Evolutionary conservation across 192 early-diverging fungal genomes (phyloP).

Genomic region (Backusella psychrophila): DNA sequence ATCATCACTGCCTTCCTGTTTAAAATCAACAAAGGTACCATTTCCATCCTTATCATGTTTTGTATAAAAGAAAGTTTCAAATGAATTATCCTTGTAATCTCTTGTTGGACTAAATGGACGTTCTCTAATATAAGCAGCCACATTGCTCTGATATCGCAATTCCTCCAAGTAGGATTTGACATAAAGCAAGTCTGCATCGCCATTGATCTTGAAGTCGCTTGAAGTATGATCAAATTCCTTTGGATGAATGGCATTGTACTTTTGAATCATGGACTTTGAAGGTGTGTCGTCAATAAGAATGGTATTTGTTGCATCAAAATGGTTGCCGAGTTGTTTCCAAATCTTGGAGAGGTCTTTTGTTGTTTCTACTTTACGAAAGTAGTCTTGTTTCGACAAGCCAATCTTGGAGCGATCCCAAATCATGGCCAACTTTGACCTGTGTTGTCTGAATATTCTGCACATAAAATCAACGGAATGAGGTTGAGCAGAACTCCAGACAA

Average conservation of each 20-base stretch:
- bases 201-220: neutral
- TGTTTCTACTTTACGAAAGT: constrained; percentile 40
- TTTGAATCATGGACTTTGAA: constrained; percentile 48
- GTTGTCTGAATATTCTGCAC: constrained; percentile 43
- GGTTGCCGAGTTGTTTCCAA: constrained; percentile 29
- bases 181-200: constrained; percentile 42
- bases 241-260: constrained; percentile 44
- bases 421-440: constrained; percentile 36
- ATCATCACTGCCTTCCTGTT: neutral
- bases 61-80: neutral
- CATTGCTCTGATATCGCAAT: constrained; percentile 36
- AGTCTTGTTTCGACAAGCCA: constrained; percentile 37
- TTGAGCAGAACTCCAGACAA: constrained; percentile 75
- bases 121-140: constrained; percentile 41
- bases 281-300: constrained; percentile 53
- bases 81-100: neutral
- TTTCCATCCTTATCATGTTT: neutral
- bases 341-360: constrained; percentile 65
- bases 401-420: constrained; percentile 63
- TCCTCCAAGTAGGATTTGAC: constrained; percentile 39
- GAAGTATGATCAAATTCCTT: constrained; percentile 35
- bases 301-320: constrained; percentile 48
- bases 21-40: neutral
- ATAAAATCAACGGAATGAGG: constrained; percentile 53
- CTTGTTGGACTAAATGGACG: constrained; percentile 31